Evolutionary conservation across 768 basidiomycete genomes (phyloP).

Genomic region (Crassisporium funariophilum): DNA sequence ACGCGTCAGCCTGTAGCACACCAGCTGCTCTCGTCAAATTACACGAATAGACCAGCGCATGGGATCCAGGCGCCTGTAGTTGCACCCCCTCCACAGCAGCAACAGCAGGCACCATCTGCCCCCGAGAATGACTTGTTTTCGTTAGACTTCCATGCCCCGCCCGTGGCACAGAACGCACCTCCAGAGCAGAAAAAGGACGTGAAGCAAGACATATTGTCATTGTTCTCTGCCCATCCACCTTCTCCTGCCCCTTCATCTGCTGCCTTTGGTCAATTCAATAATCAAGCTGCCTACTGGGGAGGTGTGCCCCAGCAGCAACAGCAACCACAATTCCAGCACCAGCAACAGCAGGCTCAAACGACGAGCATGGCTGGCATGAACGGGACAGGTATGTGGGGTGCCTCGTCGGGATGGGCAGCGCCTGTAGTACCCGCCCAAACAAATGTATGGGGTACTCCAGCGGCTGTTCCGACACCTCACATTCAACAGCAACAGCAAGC

Average conservation of each 20-base stretch:
- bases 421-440: slow-evolving; percentile 35
- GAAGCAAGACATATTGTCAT: slow-evolving; percentile 84
- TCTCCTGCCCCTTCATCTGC: slow-evolving; percentile 32
- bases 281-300: slow-evolving; percentile 33
- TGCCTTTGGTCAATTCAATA: slow-evolving; percentile 40
- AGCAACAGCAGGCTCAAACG: slow-evolving; percentile 24
- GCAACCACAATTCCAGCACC: too few species aligned
- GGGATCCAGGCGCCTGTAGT: background rate
- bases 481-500: slow-evolving; percentile 39
- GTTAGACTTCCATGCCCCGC: slow-evolving; percentile 79
- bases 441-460: slow-evolving; percentile 40
- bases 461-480: too few species aligned
- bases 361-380: slow-evolving; percentile 57
- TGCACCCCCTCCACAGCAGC: slow-evolving; percentile 2
- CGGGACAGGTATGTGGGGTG: slow-evolving; percentile 67
- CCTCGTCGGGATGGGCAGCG: slow-evolving; percentile 61
- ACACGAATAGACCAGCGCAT: slow-evolving; percentile 22
- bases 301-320: slow-evolving; percentile 23
- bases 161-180: slow-evolving; percentile 28
- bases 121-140: slow-evolving; percentile 74
- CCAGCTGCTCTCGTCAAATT: slow-evolving; percentile 54
- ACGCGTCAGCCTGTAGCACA: slow-evolving; percentile 54
- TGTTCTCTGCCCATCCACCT: slow-evolving; percentile 61
- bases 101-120: slow-evolving; percentile 25
- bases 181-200: slow-evolving; percentile 61